Evolutionary conservation across 2,329 filamentous ascomycete genomes (phyloP), one percentile per base, ranked within the genome.

Genomic region (Aspergillus japonicus): DNA sequence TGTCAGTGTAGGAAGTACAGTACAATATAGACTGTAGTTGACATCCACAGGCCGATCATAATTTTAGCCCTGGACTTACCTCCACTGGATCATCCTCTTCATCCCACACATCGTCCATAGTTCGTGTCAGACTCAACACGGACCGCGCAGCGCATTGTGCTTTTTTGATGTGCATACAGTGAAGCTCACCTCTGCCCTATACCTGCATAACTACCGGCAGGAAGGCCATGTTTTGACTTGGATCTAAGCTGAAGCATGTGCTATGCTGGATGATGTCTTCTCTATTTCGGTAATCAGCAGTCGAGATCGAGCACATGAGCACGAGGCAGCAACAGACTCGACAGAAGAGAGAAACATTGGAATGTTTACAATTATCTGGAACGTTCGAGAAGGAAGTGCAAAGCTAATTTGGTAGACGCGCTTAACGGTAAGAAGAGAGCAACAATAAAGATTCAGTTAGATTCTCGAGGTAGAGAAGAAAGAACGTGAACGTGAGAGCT

Each of bases 111-210:
- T 19, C 14, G 39, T 7, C 14, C 14, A 19, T 54, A 54, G 52
- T 51, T 50, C 44, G 35, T 53, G 44, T 49, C 54, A 57, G 33
- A 49, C 55, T 57, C 29, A 49, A 64, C 62, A 64, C 62, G 61
- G 62, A 49, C 62, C 62, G 55, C 61, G 53, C 33, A 33, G 62
- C 58, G 62, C 62, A 59, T 62, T 58, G 62, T 64, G 60, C 62
- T 62, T 47, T 16, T 48, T 57, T 11, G 57, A 60, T 62, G 47
- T 56, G 58, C 61, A 62, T 61, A 48, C 35, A 49, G 53, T 50
- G 26, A 29, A 29, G 26, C 52, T 50, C 33, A 54, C 26, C 52
- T 54, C 50, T 47, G 50, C 42, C 33, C 31, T 57, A 57, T 54
- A 50, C 33, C n/a, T 59, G 51, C 57, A 59, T 59, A 47, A 47